phyloP scores from a whole-genome alignment of 1,284 basidiomycete genomes.

The Inonotus hispidus region DNA sequence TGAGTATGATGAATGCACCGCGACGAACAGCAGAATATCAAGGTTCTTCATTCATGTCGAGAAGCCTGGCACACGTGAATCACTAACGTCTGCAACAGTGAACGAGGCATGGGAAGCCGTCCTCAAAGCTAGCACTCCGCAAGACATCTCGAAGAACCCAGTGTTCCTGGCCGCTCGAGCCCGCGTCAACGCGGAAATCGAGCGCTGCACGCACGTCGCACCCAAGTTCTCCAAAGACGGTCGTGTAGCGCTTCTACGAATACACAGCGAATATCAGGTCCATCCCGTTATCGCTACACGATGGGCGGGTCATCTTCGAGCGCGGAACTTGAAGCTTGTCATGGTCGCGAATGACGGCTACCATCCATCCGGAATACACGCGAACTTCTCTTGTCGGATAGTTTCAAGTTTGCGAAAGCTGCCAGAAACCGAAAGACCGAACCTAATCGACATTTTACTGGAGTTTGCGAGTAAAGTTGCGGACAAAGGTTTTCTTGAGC shows the following conservation, averaged over 20 bases:
- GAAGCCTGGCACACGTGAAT: constrained; percentile 22
- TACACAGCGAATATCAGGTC: constrained; percentile 29
- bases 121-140: constrained; percentile 19
- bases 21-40: constrained; percentile 19
- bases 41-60: background rate
- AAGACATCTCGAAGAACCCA: constrained; percentile 19
- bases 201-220: constrained; percentile 25
- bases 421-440: constrained; percentile 18
- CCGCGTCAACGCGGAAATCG: constrained; percentile 26
- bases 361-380: constrained; percentile 24
- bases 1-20: constrained; percentile 30
- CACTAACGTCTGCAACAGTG: constrained; percentile 25
- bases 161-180: constrained; percentile 25
- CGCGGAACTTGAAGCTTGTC: constrained; percentile 28
- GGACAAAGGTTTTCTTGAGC: constrained; percentile 22
- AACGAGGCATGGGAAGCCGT: constrained; percentile 21
- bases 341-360: constrained; percentile 32
- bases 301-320: constrained; percentile 29
- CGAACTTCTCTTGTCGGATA: constrained; percentile 30
- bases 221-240: constrained; percentile 30
- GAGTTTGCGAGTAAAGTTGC: constrained; percentile 26
- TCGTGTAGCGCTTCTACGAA: constrained; percentile 28
- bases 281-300: constrained; percentile 32
- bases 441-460: constrained; percentile 28
- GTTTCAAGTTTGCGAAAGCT: constrained; percentile 16